These are phyloP conservation scores for Clavispora vitiphila DNA, from an alignment of 805 yeast genomes.

Conservation along the genomic window DNA sequence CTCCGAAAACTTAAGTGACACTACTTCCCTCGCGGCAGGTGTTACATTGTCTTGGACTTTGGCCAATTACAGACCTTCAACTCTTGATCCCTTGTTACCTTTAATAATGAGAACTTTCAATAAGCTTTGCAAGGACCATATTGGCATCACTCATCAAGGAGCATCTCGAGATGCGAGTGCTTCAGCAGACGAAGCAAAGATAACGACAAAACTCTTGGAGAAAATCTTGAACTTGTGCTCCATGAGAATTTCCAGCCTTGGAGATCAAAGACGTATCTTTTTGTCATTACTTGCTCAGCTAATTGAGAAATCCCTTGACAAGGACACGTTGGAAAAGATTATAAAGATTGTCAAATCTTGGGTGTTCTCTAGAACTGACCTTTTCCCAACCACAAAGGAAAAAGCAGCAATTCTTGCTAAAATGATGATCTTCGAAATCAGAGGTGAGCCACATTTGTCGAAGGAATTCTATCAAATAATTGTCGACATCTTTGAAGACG, in stretches of 20 bases:
- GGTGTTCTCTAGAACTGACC: conserved; percentile 79
- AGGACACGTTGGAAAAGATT: conserved; percentile 66
- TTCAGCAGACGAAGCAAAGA: conserved; percentile 68
- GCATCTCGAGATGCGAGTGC: conserved; percentile 23
- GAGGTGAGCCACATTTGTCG: conserved; percentile 77
- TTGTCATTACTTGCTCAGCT: conserved; percentile 81
- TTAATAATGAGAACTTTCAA: conserved; percentile 81
- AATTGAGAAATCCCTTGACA: conserved; percentile 83
- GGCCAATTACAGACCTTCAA: conserved; percentile 66
- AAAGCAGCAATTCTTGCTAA: conserved; percentile 90
- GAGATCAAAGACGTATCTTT: conserved; percentile 90
- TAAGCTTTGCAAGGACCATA: conserved; percentile 84
- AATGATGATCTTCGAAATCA: conserved; percentile 86
- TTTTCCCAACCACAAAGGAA: conserved; percentile 92
- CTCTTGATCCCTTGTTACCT: conserved; percentile 71
- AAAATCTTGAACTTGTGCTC: conserved; percentile 75
- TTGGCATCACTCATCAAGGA: conserved; percentile 54
- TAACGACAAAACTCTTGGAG: conserved; percentile 71
- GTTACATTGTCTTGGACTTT: conserved; percentile 79
- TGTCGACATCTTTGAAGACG: conserved; percentile 80
- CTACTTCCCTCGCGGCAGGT: conserved; percentile 81
- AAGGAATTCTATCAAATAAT: conserved; percentile 81
- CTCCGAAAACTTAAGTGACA: conserved; percentile 70
- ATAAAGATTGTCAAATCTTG: conserved; percentile 76
- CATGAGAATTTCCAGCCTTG: conserved; percentile 75